Evolutionary conservation across 768 basidiomycete species (phyloP).

Genomic region (Gloeophyllum trabeum): DNA sequence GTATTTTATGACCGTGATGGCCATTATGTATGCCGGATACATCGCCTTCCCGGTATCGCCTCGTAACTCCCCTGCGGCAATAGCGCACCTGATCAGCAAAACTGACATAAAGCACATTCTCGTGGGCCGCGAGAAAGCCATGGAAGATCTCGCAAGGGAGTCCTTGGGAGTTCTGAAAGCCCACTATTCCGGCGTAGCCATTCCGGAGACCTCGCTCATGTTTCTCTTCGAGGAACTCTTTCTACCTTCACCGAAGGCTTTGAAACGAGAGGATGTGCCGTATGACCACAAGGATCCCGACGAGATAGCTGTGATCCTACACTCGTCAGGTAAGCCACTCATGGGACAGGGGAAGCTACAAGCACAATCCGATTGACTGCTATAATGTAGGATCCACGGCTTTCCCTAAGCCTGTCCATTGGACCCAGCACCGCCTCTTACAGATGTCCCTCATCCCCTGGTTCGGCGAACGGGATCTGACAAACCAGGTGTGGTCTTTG

Average conservation of each 20-base stretch:
- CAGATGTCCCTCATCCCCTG: neutral
- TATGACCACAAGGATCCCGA: slow-evolving; percentile 7
- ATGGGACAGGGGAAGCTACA: too few relatives aligned
- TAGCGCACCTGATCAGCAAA: slow-evolving; percentile 14
- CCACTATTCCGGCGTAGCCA: too few relatives aligned
- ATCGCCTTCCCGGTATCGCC: slow-evolving; percentile 25
- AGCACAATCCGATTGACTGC: too few relatives aligned
- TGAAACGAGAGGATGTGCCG: too few relatives aligned
- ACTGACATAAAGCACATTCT: slow-evolving; percentile 20
- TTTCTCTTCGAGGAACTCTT: too few relatives aligned
- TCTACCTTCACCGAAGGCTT: too few relatives aligned
- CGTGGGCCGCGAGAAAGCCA: slow-evolving; percentile 10
- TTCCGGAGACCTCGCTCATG: too few relatives aligned
- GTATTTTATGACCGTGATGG: slow-evolving; percentile 20
- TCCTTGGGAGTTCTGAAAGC: too few relatives aligned
- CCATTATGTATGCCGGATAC: slow-evolving; percentile 28
- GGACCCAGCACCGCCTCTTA: slow-evolving; percentile 8
- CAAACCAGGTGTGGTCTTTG: slow-evolving; percentile 13
- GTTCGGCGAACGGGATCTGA: slow-evolving; percentile 14
- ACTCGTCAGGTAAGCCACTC: slow-evolving; percentile 16
- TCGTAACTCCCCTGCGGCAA: slow-evolving; percentile 31
- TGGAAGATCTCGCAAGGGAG: slow-evolving; percentile 6
- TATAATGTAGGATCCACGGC: slow-evolving; percentile 17
- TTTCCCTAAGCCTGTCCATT: slow-evolving; percentile 16
- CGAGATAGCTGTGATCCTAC: slow-evolving; percentile 12